These are phyloP conservation scores for Diutina pseudorugosa DNA, from an alignment of 1,139 yeast species.

Conservation along the genomic window DNA sequence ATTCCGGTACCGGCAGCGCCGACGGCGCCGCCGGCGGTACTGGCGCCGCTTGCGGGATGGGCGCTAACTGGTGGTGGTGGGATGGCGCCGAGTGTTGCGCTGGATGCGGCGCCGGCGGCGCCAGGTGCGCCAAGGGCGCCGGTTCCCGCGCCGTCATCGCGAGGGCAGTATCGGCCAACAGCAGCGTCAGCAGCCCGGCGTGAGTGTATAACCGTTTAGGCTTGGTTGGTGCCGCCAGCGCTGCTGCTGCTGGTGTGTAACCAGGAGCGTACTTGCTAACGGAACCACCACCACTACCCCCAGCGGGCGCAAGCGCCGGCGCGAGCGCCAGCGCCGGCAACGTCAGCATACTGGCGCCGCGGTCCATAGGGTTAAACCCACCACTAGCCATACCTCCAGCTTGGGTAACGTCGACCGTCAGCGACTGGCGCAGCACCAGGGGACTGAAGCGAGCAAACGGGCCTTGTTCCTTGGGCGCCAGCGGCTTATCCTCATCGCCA, in stretches of 20 bases:
- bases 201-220: neutral
- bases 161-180: neutral
- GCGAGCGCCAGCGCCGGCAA: neutral
- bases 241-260: neutral
- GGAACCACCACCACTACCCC: neutral
- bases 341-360: neutral
- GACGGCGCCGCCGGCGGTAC: neutral
- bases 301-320: neutral
- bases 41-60: too few species aligned
- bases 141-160: neutral
- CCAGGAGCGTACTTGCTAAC: constrained; percentile 2
- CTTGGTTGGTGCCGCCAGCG: neutral
- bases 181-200: constrained; percentile 1
- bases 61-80: too few species aligned
- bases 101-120: too few species aligned
- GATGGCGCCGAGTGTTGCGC: too few species aligned
- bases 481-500: constrained; percentile 51
- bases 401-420: constrained; percentile 30
- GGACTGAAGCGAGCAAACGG: constrained; percentile 70
- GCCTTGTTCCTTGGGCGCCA: constrained; percentile 31
- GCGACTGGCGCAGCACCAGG: constrained; percentile 41
- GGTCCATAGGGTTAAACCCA: constrained; percentile 3
- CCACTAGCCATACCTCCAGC: neutral
- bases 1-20: neutral
- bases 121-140: neutral